Percentiles rank a stretch among this genome's conserved stretches.
These are phyloP conservation scores for Buxus sempervirens DNA, from an alignment of 164 flowering plant genomes.

Conservation along the genomic window DNA sequence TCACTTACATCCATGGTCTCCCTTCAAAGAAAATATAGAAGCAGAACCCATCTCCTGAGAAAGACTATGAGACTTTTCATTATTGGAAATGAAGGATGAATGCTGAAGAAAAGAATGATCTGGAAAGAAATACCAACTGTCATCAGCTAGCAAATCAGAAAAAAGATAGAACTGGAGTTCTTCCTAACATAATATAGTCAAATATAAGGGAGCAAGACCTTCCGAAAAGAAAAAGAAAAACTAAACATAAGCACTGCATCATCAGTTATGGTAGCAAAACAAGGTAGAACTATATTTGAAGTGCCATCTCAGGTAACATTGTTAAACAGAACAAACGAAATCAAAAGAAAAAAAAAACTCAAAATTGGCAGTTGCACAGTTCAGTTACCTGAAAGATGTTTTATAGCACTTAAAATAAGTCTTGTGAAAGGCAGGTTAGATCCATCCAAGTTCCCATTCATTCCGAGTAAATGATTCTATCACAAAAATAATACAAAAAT, in stretches of 20 bases:
- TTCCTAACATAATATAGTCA: constrained; percentile 1
- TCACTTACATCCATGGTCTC: constrained; percentile 34
- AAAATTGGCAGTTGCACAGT: neutral
- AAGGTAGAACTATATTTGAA: too few relatives aligned
- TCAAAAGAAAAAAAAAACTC: neutral
- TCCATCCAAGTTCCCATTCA: constrained; percentile 44
- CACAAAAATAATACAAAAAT: neutral
- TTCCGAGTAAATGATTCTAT: constrained; percentile 78
- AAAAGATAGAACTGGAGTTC: neutral
- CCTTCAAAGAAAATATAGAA: constrained; percentile 25
- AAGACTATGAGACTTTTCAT: constrained; percentile 16
- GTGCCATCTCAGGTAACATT: too few relatives aligned
- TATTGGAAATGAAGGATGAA: constrained; percentile 26
- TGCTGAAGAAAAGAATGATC: constrained; percentile 48
- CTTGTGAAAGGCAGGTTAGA: constrained; percentile 47
- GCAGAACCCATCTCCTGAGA: constrained; percentile 21
- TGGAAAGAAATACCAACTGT: constrained; percentile 25
- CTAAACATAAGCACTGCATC: neutral
- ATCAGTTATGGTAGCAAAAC: too few relatives aligned
- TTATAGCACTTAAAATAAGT: constrained; percentile 58
- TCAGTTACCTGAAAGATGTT: constrained; percentile 77
- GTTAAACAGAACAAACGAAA: too few relatives aligned
- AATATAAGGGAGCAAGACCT: neutral
- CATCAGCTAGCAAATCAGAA: constrained; percentile 12
- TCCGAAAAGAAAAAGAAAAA: neutral